Base-by-base conservation (phyloP, 2,329 filamentous ascomycete genomes). In the Colletotrichum coccodes region DNA sequence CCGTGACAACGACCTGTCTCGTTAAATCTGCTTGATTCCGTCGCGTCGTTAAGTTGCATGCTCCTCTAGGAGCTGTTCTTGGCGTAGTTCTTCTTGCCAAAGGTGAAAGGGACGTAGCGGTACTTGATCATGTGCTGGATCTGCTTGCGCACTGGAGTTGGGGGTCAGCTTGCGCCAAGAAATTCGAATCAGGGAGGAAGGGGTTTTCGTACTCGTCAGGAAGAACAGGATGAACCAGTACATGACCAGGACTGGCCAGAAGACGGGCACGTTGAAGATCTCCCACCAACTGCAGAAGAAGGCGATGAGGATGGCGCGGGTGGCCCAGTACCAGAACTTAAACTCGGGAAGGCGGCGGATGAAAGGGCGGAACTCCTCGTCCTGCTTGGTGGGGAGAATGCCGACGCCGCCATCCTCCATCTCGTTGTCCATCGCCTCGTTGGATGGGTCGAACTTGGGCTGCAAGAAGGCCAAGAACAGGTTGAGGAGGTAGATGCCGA, bases 81-180 rank as follows among this genome's bases (percentile, higher is more conserved):
- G 78, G 81, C 85, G 80, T 96, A 97, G 78, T 89, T 91, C 72
- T 93, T 87, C 89, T 98, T 98, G 81, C 95, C 95, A 73, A 97
- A 90, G 46, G 93, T 91, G 84, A 98, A 97, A 46, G 95, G 94
- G 34, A 97, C 94, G 79, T 97, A 99, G 83, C 95, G 94, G 86
- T 98, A 99, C 86, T 98, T 99, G 88, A 99, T 95, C 96, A 99
- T 99, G 85, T 98, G 96, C 85, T 99, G 96, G 75, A 99, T 99
- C 85, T 99, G 96, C 86, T 96, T 94, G 82, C 96, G 91, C 96
- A 99, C 94, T 97, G 75, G 34, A 26, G n/a, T 49, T 49, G 14
- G 38, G 26, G 30, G 56, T 57, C 49, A 54, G 52, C 60, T 28
- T 53, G 42, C 38, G 56, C 34, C 50, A 64, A 44, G 58, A 26